These are phyloP conservation scores for Ciborinia camelliae DNA, from an alignment of 2,329 filamentous ascomycete species.

Conservation along the genomic window DNA sequence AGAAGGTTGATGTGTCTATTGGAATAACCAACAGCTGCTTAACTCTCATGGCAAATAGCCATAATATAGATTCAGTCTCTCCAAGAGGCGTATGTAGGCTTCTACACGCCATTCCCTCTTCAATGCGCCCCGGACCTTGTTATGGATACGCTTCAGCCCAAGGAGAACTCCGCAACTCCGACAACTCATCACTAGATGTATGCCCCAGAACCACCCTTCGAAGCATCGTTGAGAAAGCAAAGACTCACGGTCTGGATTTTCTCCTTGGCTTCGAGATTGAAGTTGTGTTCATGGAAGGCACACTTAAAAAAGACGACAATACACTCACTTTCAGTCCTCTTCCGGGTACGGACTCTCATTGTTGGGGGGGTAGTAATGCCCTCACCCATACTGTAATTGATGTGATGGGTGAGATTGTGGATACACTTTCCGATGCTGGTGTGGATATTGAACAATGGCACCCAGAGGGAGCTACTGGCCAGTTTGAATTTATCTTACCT, in stretches of 20 bases:
- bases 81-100: slow-evolving; percentile 65
- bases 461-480: slow-evolving; percentile 11
- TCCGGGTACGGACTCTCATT: slow-evolving; percentile 60
- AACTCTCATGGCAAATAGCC: slow-evolving; percentile 66
- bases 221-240: slow-evolving; percentile 50
- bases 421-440: slow-evolving; percentile 51
- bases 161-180: slow-evolving; percentile 59
- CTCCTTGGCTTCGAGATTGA: slow-evolving; percentile 80
- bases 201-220: slow-evolving; percentile 67
- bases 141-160: slow-evolving; percentile 63
- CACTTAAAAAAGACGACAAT: slow-evolving; percentile 33
- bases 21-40: slow-evolving; percentile 63
- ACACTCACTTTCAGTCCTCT: slow-evolving; percentile 40
- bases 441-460: slow-evolving; percentile 17
- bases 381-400: slow-evolving; percentile 55
- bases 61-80: slow-evolving; percentile 49
- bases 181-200: slow-evolving; percentile 48
- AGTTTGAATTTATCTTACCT: slow-evolving; percentile 18
- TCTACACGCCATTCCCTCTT: slow-evolving; percentile 63
- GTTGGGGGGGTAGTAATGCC: slow-evolving; percentile 65
- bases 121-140: slow-evolving; percentile 56
- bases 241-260: slow-evolving; percentile 53
- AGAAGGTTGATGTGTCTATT: slow-evolving; percentile 41
- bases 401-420: slow-evolving; percentile 63
- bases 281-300: slow-evolving; percentile 60